Base-by-base conservation (phyloP, 2,329 filamentous ascomycete genomes). In the Scleromitrula shiraiana region DNA sequence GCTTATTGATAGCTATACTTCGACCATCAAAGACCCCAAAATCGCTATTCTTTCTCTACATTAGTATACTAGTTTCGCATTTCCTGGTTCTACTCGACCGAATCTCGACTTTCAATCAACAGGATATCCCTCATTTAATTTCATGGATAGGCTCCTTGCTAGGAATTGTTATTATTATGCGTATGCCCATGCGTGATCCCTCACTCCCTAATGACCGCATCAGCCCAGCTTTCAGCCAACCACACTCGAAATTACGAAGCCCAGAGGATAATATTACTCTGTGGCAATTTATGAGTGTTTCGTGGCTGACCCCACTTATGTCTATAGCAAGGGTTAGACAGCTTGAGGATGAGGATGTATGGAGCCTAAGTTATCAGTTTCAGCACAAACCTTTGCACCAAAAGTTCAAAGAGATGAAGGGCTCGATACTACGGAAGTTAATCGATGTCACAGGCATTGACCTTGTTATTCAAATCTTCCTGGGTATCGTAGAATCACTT, bases 201-300 rank as follows among this genome's bases (percentile, higher is more conserved):
- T 61, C 61, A 1, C 61, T 82, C 4, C 67, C 74, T 17, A 68
- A 62, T 3, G 64, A 73, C 7, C 75, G 74, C 1, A 87, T 90
- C 49, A 80, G 80, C 43, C 65, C 68, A 14, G 71, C 78, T 2
- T 79, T 75, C 45, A 68, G 71, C 15, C 54, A 66, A 4, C 79
- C 85, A 1, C 81, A 74, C 0, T 71, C 68, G 2, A 65, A 72
- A 2, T 68, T 85, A n/a, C 82, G 88, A 24, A 82, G 76, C 40
- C 83, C 89, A 0, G 89, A 95, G 63, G 89, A 95, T 57, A 80
- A 85, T 53, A 64, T 95, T 20, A 85, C 76, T 0, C 70, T 90
- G 1, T 89, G 87, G 76, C 85, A 90, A 56, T 95, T 88, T 67
- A 85, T 91, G 77, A 83, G 79, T 5, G 83, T 95, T 23, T 85